Evolutionary conservation across 2,329 filamentous ascomycete species (phyloP), one percentile per base, ranked within the genome.

Genomic region (Pestalotiopsis sp.): DNA sequence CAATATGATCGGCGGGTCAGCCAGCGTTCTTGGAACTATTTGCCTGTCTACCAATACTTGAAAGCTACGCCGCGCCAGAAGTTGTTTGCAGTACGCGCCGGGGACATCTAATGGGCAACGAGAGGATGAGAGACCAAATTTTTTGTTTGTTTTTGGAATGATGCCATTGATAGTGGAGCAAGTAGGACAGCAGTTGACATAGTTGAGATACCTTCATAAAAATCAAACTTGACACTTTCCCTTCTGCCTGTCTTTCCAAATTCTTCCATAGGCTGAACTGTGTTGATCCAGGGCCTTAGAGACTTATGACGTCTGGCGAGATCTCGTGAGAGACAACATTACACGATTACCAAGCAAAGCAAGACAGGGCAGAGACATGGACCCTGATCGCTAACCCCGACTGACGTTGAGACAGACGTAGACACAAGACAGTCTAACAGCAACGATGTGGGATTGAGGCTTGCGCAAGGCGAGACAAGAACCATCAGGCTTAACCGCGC

Each of bases 131-230:
- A 64, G 25, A 62, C n/a, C n/a, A 17, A 17, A 17, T 17, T 52
- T 52, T 17, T 52, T 52, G 31, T 36, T 36, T 36, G 31, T 36
- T 36, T 36, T 36, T 27, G 57, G 23, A 20, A 59, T 59, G 57
- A 59, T 59, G 57, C 57, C 57, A 59, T 36, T 59, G 57, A 36
- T 27, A 59, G 57, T 27, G 57, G 23, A 36, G 57, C 23, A 59
- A 59, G 23, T 62, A 36, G 59, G 36, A 36, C 59, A 36, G 31
- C 9, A 38, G 59, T 36, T 36, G n/a, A 62, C 27, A 27, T 62
- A 62, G 59, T 62, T 62, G 59, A 62, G 59, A 39, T 62, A 62
- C 59, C 31, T 62, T 62, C 31, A 62, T 14, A 36, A 36, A 17
- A 62, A 36, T 36, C 27, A n/a, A 62, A 62, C 14, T 62, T 62